Conservation (phyloP, 345 rosid species). For the Rhodamnia argentea region DNA sequence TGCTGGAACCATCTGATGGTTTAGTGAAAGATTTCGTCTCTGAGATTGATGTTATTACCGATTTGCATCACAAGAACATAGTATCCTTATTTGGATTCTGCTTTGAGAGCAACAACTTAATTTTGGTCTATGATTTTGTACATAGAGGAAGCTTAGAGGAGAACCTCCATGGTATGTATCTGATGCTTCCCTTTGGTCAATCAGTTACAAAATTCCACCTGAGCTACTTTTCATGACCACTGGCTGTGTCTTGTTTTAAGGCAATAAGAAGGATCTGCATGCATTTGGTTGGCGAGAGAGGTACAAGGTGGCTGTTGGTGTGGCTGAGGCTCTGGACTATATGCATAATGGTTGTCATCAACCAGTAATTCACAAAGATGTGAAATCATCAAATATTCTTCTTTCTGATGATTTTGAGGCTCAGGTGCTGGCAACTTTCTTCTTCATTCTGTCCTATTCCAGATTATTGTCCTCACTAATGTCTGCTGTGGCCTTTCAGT, state of each 20-base stretch:
- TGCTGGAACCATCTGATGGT: conserved; percentile 63
- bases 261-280: conserved; percentile 40
- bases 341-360: conserved; percentile 58
- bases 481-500: conserved; percentile 33
- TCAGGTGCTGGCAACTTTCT: conserved; percentile 30
- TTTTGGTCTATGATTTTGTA: conserved; percentile 71
- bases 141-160: conserved; percentile 97
- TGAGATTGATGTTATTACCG: conserved; percentile 77
- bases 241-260: conserved; percentile 19
- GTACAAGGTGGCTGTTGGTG: conserved; percentile 74
- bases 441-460: background rate
- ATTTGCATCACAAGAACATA: conserved; percentile 70
- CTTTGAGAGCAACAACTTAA: conserved; percentile 53
- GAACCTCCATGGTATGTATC: conserved; percentile 63
- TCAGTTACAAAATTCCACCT: background rate
- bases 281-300: conserved; percentile 81
- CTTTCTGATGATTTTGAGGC: conserved; percentile 92
- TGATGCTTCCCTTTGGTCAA: background rate
- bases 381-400: conserved; percentile 92
- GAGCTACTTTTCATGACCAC: background rate
- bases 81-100: conserved; percentile 82
- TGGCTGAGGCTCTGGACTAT: conserved; percentile 88
- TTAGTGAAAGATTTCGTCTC: conserved; percentile 56
- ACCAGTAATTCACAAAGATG: conserved; percentile 85
- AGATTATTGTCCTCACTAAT: conserved; percentile 7